Base-by-base conservation (phyloP, 768 basidiomycete species). In the Amanita phalloides region DNA sequence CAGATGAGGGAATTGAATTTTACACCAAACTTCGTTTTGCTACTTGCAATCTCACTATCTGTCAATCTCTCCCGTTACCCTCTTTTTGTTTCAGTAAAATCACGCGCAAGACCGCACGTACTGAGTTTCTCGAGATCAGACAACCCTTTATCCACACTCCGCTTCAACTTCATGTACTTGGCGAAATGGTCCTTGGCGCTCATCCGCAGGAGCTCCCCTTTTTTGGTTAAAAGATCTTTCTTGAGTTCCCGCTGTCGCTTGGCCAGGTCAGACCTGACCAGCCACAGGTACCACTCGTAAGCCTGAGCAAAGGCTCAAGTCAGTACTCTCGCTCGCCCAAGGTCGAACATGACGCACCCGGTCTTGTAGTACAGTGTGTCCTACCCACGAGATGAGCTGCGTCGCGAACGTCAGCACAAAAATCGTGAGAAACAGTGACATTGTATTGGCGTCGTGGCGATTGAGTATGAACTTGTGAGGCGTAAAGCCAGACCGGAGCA, bases 181-280 rank as follows among this genome's bases (percentile, higher is more conserved):
- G 93, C 90, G 64, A 99, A 99, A 62, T 98, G 90, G 62, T 97
- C 94, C 64, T 98, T 96, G 14, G 92, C 88, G 60, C 89, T 92
- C 32, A 93, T 98, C 63, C 82, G 82, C 56, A 86, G 66, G 3
- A 98, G 80, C 63, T 97, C 91, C 23, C 86, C 75, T 68, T 94
- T 94, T 35, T 81, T 84, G 26, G 69, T 65, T 41, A 97, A 73
- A 28, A 97, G 79, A 51, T 93, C 84, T 6, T 77, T 69, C 67
- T 95, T 92, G 58, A 97, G 81, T 54, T 73, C 67, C 21, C 76
- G 73, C 61, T 94, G 89, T 54, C 77, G 71, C 41, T 74, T 59
- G 11, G 76, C 71, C 28, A 76, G 67, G 7, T 74, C 68, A 6
- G 77, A 68, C 61, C 84, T 68, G 67, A 90, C 82, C 49, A 88